Percentiles rank a stretch among this genome's conserved stretches.
Evolutionary conservation across 495 filamentous ascomycete species (phyloP).

Genomic region (Penicillium arizonense): DNA sequence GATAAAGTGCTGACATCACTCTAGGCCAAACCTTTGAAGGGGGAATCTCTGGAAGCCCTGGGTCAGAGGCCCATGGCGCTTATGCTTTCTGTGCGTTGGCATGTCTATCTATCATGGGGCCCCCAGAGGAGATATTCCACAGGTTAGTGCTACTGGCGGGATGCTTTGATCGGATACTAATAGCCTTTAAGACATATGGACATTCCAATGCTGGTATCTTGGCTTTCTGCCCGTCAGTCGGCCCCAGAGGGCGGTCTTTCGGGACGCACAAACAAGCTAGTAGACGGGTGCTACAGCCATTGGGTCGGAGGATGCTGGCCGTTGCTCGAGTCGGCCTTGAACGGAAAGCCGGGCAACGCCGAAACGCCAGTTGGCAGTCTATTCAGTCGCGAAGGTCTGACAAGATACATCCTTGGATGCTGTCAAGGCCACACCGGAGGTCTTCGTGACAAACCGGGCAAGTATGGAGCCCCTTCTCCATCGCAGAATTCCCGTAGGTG

Average conservation of each 20-base stretch:
- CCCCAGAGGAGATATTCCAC: conserved; percentile 67
- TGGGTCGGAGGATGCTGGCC: conserved; percentile 97
- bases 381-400: conserved; percentile 81
- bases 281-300: conserved; percentile 96
- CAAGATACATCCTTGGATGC: conserved; percentile 83
- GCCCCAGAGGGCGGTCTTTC: conserved; percentile 88
- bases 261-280: conserved; percentile 95
- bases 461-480: conserved; percentile 53
- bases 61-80: conserved; percentile 87
- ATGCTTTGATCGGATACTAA: conserved; percentile 13
- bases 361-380: conserved; percentile 43
- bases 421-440: conserved; percentile 80
- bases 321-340: conserved; percentile 76
- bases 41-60: conserved; percentile 79
- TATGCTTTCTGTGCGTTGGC: conserved; percentile 95
- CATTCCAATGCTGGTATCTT: conserved; percentile 71
- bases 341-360: conserved; percentile 40
- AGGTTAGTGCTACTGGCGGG: conserved; percentile 45
- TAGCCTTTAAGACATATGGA: conserved; percentile 64
- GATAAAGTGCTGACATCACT: conserved; percentile 12
- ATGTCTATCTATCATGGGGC: conserved; percentile 76
- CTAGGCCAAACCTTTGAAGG: conserved; percentile 92
- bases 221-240: conserved; percentile 87
- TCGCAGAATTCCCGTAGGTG: background rate
- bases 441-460: conserved; percentile 88